Percentiles rank a stretch among this genome's conserved stretches.
Conservation (phyloP, 1,139 yeast genomes). For the Candida smagusa region DNA sequence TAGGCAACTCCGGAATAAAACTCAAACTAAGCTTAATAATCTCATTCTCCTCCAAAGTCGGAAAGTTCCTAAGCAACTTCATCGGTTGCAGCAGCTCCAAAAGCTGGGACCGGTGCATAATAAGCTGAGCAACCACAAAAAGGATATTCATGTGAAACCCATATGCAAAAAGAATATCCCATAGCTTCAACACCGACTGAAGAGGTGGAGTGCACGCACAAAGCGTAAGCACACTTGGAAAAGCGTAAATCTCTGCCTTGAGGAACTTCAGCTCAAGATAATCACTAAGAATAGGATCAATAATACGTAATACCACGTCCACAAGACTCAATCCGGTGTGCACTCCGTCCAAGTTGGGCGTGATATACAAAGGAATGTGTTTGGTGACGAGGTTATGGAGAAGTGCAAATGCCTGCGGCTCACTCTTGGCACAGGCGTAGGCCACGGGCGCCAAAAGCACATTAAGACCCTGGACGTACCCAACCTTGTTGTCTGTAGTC, state of each 20-base stretch:
- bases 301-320: conserved; percentile 64
- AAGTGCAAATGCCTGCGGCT: conserved; percentile 80
- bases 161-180: conserved; percentile 92
- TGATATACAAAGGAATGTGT: conserved; percentile 75
- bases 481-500: conserved; percentile 31
- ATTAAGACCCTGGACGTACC: conserved; percentile 90
- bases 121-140: conserved; percentile 80
- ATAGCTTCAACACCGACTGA: conserved; percentile 66
- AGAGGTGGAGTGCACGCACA: conserved; percentile 91
- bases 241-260: conserved; percentile 83
- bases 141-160: conserved; percentile 87
- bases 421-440: conserved; percentile 67
- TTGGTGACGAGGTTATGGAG: conserved; percentile 55
- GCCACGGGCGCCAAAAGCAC: conserved; percentile 83
- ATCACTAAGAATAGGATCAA: conserved; percentile 70
- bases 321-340: conserved; percentile 72
- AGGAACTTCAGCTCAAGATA: conserved; percentile 61
- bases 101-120: conserved; percentile 61
- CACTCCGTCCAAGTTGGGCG: conserved; percentile 78
- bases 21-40: conserved; percentile 78
- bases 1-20: conserved; percentile 75
- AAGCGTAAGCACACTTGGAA: conserved; percentile 81
- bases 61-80: conserved; percentile 70
- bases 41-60: conserved; percentile 68
- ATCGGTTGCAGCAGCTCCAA: conserved; percentile 66